phyloP scores from a whole-genome alignment of 2,329 filamentous ascomycete genomes.

The Talaromyces piceae region DNA sequence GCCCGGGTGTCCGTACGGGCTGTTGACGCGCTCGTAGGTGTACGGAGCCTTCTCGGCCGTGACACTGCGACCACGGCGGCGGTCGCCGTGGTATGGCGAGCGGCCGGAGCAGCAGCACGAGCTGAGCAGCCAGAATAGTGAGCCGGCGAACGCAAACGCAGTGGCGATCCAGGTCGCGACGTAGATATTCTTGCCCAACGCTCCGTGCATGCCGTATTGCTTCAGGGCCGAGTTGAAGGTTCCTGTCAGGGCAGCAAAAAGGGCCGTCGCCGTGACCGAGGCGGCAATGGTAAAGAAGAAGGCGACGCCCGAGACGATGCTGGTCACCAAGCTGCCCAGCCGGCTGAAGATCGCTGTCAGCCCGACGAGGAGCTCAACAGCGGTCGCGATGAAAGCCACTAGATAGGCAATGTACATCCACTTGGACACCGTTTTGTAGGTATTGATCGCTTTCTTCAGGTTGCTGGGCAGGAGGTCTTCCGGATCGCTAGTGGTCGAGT shows the following conservation, averaged over 20 bases:
- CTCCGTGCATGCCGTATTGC: constrained; percentile 62
- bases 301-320: constrained; percentile 57
- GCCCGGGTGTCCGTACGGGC: constrained; percentile 17
- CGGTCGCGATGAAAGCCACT: constrained; percentile 62
- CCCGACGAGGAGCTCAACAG: constrained; percentile 66
- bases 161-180: constrained; percentile 70
- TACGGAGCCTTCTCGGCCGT: constrained; percentile 54
- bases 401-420: constrained; percentile 82
- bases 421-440: constrained; percentile 65
- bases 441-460: constrained; percentile 59
- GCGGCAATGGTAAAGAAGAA: constrained; percentile 55
- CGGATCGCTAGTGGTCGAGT: constrained; percentile 38
- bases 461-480: constrained; percentile 61
- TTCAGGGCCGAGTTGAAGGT: constrained; percentile 60
- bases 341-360: constrained; percentile 77
- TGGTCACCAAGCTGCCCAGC: constrained; percentile 73
- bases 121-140: constrained; percentile 85
- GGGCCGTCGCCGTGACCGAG: constrained; percentile 65
- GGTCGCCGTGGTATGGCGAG: constrained; percentile 40
- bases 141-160: constrained; percentile 65
- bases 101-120: constrained; percentile 83
- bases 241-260: constrained; percentile 63
- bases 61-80: constrained; percentile 28
- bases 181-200: constrained; percentile 63
- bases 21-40: constrained; percentile 51